Conservation (phyloP, 495 filamentous ascomycete species). For the Aspergillus baeticus region DNA sequence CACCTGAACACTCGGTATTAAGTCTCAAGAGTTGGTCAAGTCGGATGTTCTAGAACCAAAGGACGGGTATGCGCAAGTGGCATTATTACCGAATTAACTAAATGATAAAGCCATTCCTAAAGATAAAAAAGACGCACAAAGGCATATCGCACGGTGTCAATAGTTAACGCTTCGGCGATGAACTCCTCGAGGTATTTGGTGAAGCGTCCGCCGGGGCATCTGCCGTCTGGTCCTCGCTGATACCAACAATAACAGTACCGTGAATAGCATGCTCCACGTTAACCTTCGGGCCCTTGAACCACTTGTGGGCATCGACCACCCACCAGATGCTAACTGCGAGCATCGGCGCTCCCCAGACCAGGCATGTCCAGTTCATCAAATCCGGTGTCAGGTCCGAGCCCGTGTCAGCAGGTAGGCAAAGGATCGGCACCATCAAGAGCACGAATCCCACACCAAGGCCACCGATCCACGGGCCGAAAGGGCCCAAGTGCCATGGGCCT, state of each 20-base stretch:
- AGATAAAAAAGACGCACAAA: no score
- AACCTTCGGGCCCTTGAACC: conserved; percentile 76
- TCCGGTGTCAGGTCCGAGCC: conserved; percentile 56
- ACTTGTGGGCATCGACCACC: conserved; percentile 65
- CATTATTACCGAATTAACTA: no score
- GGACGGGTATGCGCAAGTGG: no score
- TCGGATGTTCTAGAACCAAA: no score
- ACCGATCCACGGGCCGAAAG: conserved; percentile 62
- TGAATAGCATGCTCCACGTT: conserved; percentile 47
- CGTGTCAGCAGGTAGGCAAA: conserved; percentile 64
- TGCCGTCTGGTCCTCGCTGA: neutral
- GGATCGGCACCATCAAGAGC: conserved; percentile 69
- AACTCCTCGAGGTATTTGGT: neutral
- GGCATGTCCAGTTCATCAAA: conserved; percentile 74
- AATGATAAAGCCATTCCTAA: no score
- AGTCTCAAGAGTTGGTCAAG: no score
- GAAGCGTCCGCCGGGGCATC: neutral
- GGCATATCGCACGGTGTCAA: neutral
- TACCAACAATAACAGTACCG: neutral
- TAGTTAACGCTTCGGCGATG: neutral
- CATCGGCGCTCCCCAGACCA: conserved; percentile 75
- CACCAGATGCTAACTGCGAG: conserved; percentile 65
- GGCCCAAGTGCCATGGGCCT: conserved; percentile 75
- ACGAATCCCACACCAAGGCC: conserved; percentile 61
- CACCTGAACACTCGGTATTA: no score